Evolutionary conservation across 352 stramenopile genomes (phyloP).

Genomic region (Globisporangium polare): DNA sequence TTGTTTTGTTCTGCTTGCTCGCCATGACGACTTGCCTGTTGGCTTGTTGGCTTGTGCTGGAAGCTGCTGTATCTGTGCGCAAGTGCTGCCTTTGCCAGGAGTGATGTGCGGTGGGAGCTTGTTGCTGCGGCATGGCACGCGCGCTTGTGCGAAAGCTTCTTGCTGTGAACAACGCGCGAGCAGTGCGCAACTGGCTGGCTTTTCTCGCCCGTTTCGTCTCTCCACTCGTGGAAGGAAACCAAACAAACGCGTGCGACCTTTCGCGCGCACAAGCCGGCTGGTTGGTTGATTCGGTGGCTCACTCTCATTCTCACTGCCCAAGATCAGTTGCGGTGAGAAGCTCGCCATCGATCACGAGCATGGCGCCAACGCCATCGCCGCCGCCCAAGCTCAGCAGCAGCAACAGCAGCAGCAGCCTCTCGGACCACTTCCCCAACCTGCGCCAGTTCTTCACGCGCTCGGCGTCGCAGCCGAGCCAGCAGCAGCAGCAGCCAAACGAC

Average conservation of each 20-base stretch:
- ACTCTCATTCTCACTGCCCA: background rate
- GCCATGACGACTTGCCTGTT: too few species aligned
- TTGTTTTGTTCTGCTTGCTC: too few species aligned
- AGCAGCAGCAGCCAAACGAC: background rate
- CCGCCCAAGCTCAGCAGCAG: conserved; percentile 13
- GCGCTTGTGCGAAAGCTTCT: too few species aligned
- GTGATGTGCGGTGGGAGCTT: background rate
- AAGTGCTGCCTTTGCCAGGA: background rate
- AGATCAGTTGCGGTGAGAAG: background rate
- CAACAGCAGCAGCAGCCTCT: conserved; percentile 16
- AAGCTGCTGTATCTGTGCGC: background rate
- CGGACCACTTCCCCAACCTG: conserved; percentile 16
- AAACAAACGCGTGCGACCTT: background rate
- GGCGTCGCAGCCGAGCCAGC: conserved; percentile 18
- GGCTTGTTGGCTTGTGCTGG: background rate
- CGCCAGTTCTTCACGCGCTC: conserved; percentile 30
- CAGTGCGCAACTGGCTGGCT: too few species aligned
- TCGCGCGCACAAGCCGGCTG: background rate
- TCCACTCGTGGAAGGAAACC: too few species aligned
- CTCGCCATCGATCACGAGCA: background rate
- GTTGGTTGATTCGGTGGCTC: too few species aligned
- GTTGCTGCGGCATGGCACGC: background rate
- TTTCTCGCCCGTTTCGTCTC: too few species aligned
- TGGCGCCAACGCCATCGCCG: background rate
- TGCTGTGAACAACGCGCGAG: too few species aligned